phyloP scores from a whole-genome alignment of 176 grass and related monocot species.

The Phoenix roebelenii region DNA sequence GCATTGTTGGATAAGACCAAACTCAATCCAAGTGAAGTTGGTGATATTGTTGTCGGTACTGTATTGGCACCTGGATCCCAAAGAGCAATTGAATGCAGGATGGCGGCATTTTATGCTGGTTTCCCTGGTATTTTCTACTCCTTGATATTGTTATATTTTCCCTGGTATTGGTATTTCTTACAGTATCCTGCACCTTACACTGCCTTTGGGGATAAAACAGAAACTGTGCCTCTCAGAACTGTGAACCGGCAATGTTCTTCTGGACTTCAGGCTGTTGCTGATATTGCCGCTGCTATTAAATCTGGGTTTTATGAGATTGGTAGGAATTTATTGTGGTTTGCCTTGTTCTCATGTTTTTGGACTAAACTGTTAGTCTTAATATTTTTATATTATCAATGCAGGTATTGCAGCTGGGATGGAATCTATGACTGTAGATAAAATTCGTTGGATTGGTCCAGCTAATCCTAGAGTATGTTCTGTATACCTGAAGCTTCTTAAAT shows the following conservation, averaged over 20 bases:
- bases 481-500: too few species aligned
- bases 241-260: conserved; percentile 87
- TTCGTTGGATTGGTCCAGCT: conserved; percentile 18
- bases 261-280: conserved; percentile 89
- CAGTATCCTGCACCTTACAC: background rate
- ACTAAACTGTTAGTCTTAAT: background rate
- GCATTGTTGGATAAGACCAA: conserved; percentile 78
- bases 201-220: conserved; percentile 12
- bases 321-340: conserved; percentile 17
- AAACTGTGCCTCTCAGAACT: conserved; percentile 85
- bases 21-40: conserved; percentile 67
- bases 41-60: conserved; percentile 89
- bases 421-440: conserved; percentile 67
- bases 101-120: conserved; percentile 77
- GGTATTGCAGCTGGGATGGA: conserved; percentile 92
- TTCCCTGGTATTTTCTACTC: conserved; percentile 48
- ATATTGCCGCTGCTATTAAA: conserved; percentile 80
- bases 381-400: conserved; percentile 8
- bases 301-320: conserved; percentile 77
- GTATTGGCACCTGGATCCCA: conserved; percentile 84
- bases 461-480: conserved; percentile 69
- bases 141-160: background rate
- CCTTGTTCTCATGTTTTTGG: conserved; percentile 3
- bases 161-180: background rate
- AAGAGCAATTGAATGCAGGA: conserved; percentile 90